Evolutionary conservation across 768 basidiomycete species (phyloP).

Genomic region (Mycena belliarum): DNA sequence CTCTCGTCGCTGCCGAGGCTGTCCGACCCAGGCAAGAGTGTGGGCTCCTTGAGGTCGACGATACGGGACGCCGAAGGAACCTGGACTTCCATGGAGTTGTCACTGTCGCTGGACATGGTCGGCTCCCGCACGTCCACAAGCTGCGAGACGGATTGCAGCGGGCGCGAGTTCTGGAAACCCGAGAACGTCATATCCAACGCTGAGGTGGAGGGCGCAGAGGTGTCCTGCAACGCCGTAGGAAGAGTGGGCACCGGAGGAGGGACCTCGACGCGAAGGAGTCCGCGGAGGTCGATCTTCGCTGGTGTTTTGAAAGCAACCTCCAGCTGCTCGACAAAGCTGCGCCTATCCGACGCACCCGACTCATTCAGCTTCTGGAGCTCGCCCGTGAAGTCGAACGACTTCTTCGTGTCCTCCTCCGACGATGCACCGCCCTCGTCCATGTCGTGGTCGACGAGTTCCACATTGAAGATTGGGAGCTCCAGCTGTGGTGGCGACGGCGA

Average conservation of each 20-base stretch:
- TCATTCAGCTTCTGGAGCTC: constrained; percentile 72
- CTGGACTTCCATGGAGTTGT: constrained; percentile 25
- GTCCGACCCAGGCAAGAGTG: constrained; percentile 41
- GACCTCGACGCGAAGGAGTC: constrained; percentile 38
- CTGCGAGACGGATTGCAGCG: constrained; percentile 15
- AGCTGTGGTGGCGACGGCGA: constrained; percentile 20
- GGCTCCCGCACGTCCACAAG: constrained; percentile 34
- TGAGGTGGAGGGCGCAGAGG: constrained; percentile 2
- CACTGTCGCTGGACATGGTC: constrained; percentile 22
- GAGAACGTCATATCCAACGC: constrained; percentile 13
- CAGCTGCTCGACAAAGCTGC: constrained; percentile 80
- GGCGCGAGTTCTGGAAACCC: constrained; percentile 19
- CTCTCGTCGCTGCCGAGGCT: constrained; percentile 38
- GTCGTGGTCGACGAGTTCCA: constrained; percentile 47
- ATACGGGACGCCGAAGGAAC: constrained; percentile 31
- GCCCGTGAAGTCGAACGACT: constrained; percentile 83
- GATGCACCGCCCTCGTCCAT: constrained; percentile 40
- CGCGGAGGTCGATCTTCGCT: constrained; percentile 62
- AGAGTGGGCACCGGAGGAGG: constrained; percentile 54
- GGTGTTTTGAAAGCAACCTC: constrained; percentile 70
- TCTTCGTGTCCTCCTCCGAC: constrained; percentile 69
- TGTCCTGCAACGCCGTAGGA: constrained; percentile 32
- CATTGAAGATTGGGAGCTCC: constrained; percentile 42
- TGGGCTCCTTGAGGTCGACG: constrained; percentile 38
- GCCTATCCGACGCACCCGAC: constrained; percentile 65